Conservation (phyloP, 371 early-diverging fungal species). For the Mortierella sp. region DNA sequence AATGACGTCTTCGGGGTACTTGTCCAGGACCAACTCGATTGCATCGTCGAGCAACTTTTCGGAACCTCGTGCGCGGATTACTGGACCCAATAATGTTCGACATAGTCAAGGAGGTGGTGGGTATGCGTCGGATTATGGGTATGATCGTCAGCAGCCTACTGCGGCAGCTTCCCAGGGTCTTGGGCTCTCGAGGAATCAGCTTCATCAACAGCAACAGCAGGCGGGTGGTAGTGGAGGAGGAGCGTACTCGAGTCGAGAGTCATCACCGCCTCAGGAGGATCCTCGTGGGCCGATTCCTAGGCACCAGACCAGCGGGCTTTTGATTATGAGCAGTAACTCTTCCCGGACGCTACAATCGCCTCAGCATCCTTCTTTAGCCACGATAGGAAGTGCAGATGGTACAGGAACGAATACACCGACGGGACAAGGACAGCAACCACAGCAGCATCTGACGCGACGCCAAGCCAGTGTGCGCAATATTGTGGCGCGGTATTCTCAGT, state of each 20-base stretch:
- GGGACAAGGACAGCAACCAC: neutral
- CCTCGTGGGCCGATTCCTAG: constrained; percentile 13
- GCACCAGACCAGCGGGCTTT: neutral
- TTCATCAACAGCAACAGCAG: neutral
- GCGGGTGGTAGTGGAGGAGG: neutral
- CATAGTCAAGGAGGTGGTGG: constrained; percentile 26
- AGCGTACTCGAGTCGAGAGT: constrained; percentile 29
- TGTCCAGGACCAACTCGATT: constrained; percentile 21
- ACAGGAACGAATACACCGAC: neutral
- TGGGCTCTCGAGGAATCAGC: neutral
- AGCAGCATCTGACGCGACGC: constrained; percentile 22
- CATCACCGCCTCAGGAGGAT: constrained; percentile 23
- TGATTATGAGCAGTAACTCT: neutral
- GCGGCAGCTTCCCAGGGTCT: neutral
- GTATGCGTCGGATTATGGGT: constrained; percentile 34
- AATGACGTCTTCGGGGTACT: constrained; percentile 32
- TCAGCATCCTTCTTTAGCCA: neutral
- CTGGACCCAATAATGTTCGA: constrained; percentile 3
- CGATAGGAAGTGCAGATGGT: constrained; percentile 5
- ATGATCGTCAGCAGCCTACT: constrained; percentile 11
- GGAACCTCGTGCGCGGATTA: constrained; percentile 6
- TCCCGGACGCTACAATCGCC: constrained; percentile 6
- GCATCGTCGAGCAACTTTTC: constrained; percentile 11
- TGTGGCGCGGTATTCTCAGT: constrained; percentile 35
- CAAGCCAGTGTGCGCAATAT: constrained; percentile 42